A percentile compares a stretch with the other conserved stretches of the same genome.
Conservation (phyloP, 2,329 filamentous ascomycete species). For the Nemania sp. region DNA sequence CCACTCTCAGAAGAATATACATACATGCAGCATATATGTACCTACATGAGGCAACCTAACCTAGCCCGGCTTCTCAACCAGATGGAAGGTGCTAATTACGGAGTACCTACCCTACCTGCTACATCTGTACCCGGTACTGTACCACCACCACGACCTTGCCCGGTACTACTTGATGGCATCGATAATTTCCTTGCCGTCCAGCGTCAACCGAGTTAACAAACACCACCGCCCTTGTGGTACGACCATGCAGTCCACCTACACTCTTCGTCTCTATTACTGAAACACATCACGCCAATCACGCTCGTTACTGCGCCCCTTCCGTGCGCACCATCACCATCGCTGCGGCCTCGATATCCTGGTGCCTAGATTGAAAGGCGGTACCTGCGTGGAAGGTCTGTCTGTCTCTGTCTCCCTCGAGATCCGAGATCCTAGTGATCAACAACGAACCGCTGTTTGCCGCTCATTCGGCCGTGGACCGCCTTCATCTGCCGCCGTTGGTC, state of each 20-base stretch:
- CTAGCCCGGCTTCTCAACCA: no score
- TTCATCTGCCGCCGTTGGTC: not conserved
- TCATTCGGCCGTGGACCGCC: slow-evolving; percentile 1
- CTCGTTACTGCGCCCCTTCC: slow-evolving; percentile 11
- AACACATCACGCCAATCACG: slow-evolving; percentile 15
- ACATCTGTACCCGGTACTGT: slow-evolving; percentile 6
- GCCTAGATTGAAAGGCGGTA: no score
- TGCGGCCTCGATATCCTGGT: slow-evolving; percentile 19
- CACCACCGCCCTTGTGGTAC: slow-evolving; percentile 15
- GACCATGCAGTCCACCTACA: slow-evolving; percentile 13
- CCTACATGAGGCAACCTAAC: not conserved
- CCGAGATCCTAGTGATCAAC: no score
- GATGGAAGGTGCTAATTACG: no score
- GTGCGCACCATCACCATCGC: slow-evolving; percentile 8
- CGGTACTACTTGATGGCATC: slow-evolving; percentile 9
- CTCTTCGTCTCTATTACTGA: slow-evolving; percentile 3
- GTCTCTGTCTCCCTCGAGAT: slow-evolving; percentile 9
- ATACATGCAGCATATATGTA: no score
- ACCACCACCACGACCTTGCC: not conserved
- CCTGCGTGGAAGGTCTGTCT: slow-evolving; percentile 3
- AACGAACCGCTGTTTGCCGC: no score
- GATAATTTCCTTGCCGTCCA: slow-evolving; percentile 17
- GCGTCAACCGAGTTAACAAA: slow-evolving; percentile 11
- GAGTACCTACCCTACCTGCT: not conserved
- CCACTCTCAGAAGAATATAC: no score